Conservation (phyloP, 148 eudicot species). For the Amaranthus cruentus region DNA sequence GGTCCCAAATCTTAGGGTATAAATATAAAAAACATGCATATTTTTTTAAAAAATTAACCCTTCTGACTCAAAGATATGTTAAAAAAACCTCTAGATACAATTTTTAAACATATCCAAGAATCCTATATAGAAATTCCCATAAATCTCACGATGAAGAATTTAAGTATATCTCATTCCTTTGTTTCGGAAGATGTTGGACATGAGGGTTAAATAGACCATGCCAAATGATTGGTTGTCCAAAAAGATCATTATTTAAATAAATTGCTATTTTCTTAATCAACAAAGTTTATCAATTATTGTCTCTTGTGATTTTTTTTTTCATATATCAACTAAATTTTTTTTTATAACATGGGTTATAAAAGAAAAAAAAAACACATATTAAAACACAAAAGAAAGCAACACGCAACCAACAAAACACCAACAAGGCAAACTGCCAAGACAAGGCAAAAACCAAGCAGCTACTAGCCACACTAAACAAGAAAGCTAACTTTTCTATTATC, state of each 20-base stretch:
- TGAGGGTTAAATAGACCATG: conserved; percentile 4
- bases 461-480: too few species aligned
- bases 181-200: conserved; percentile 10
- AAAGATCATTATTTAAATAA: background rate
- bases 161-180: conserved; percentile 18
- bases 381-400: too few species aligned
- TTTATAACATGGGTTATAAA: background rate
- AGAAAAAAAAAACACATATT: too few species aligned
- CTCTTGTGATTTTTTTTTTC: conserved; percentile 4
- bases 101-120: background rate
- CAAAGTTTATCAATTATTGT: background rate
- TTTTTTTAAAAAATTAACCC: too few species aligned
- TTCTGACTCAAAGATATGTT: too few species aligned
- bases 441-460: too few species aligned
- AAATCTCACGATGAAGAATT: background rate
- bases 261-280: background rate
- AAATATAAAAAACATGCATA: too few species aligned
- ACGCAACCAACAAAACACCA: too few species aligned
- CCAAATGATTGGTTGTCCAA: conserved; percentile 20
- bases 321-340: background rate
- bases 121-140: background rate
- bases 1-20: too few species aligned
- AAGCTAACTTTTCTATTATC: too few species aligned
- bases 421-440: too few species aligned
- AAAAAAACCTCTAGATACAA: background rate